Conservation (phyloP, 1,284 basidiomycete genomes). For the Cutaneotrichosporon cutaneum region DNA sequence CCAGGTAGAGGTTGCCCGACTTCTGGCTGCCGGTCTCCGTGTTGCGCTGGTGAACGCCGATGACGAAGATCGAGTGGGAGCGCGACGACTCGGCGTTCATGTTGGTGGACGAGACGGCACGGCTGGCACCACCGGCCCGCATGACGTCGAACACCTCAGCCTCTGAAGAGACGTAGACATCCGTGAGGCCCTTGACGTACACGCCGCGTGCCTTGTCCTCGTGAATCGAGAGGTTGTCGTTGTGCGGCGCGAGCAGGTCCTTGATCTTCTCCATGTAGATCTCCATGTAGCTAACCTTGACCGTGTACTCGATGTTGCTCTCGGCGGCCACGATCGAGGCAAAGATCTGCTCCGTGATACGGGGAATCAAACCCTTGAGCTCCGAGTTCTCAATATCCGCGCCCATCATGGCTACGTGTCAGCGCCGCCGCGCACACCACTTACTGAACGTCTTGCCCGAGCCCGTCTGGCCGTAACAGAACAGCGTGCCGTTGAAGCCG, state of each 20-base stretch:
- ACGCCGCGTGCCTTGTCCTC: constrained; percentile 98
- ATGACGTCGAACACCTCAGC: constrained; percentile 99
- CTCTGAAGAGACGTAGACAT: constrained; percentile 95
- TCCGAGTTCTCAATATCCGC: constrained; percentile 92
- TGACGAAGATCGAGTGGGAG: constrained; percentile 98
- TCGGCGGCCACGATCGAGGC: constrained; percentile 95
- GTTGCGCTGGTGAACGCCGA: constrained; percentile 95
- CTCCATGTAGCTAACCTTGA: constrained; percentile 99
- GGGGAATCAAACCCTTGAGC: constrained; percentile 93
- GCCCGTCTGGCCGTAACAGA: constrained; percentile 98
- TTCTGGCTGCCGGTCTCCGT: constrained; percentile 94
- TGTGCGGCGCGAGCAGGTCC: constrained; percentile 93
- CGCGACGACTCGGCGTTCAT: constrained; percentile 99
- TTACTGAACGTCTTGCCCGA: constrained; percentile 83
- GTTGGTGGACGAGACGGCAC: constrained; percentile 94
- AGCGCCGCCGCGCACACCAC: constrained; percentile 12
- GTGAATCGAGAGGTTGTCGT: constrained; percentile 97
- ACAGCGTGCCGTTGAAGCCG: constrained; percentile 97
- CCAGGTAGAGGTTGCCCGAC: constrained; percentile 94
- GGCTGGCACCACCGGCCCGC: constrained; percentile 86
- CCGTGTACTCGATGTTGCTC: constrained; percentile 92
- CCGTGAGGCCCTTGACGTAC: constrained; percentile 95
- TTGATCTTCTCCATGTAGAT: constrained; percentile 97
- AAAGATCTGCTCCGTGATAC: constrained; percentile 99
- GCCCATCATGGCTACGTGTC: constrained; percentile 54